phyloP scores from a whole-genome alignment of 2,329 filamentous ascomycete genomes.

The Trichoderma lentiforme region DNA sequence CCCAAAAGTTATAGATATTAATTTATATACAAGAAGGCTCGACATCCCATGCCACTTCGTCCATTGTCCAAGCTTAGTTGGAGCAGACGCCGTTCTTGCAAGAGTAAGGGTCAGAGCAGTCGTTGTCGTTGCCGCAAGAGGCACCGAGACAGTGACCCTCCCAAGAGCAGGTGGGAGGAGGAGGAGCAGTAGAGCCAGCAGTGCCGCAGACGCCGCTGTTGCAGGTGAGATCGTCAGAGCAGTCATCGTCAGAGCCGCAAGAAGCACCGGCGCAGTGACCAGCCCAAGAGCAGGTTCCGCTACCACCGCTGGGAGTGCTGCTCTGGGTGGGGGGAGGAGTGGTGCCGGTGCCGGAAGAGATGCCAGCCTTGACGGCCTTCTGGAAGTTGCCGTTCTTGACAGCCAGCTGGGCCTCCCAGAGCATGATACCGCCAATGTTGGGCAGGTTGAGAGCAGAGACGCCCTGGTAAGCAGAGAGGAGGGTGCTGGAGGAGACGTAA shows the following conservation, averaged over 20 bases:
- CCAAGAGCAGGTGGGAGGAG: constrained; percentile 9
- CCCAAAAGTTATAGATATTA: not conserved
- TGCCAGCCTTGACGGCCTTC: constrained; percentile 14
- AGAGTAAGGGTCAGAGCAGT: constrained; percentile 14
- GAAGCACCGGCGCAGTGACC: constrained; percentile 21
- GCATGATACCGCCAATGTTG: constrained; percentile 64
- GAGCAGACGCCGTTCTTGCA: constrained; percentile 15
- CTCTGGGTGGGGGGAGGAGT: not conserved
- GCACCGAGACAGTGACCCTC: constrained; percentile 9
- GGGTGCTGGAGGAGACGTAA: constrained; percentile 44
- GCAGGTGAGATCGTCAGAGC: constrained; percentile 22
- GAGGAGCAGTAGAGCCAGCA: not conserved
- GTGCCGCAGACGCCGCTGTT: constrained; percentile 15
- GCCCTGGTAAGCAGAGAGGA: constrained; percentile 45
- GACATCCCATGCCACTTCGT: not conserved
- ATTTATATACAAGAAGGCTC: constrained; percentile 10
- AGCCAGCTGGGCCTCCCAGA: constrained; percentile 62
- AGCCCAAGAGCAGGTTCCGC: constrained; percentile 20
- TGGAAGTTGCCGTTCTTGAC: constrained; percentile 48
- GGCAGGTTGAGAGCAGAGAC: constrained; percentile 49
- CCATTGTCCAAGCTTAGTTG: not conserved
- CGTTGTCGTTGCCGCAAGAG: not conserved
- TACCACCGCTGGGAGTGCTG: not conserved
- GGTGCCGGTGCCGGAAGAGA: not conserved
- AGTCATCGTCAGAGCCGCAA: constrained; percentile 15